These are phyloP conservation scores for Tetragonia tetragonoides DNA, from an alignment of 148 eudicot genomes.

Conservation along the genomic window DNA sequence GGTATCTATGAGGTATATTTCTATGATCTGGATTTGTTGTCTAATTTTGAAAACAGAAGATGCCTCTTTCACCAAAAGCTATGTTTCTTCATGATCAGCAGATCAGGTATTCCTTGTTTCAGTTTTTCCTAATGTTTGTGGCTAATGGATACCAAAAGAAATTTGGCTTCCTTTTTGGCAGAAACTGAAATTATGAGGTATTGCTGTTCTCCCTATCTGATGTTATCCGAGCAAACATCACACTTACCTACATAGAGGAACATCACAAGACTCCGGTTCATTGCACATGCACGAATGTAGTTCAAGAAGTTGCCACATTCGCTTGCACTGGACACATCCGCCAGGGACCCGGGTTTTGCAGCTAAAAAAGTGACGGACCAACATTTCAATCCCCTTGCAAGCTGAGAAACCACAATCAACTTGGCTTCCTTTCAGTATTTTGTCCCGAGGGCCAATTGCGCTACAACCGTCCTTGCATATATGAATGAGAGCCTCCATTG, in stretches of 20 bases:
- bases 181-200: too few relatives aligned
- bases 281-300: conserved; percentile 76
- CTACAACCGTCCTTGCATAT: conserved; percentile 81
- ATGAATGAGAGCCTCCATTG: conserved; percentile 78
- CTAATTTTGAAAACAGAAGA: too few relatives aligned
- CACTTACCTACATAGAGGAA: conserved; percentile 81
- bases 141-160: too few relatives aligned
- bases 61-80: too few relatives aligned
- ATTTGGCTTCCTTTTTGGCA: too few relatives aligned
- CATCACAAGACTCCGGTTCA: conserved; percentile 65
- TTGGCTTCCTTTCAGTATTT: conserved; percentile 52
- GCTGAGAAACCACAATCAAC: conserved; percentile 55
- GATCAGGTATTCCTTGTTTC: too few relatives aligned
- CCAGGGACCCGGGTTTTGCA: conserved; percentile 73
- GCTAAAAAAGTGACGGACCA: conserved; percentile 63
- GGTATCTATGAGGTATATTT: too few relatives aligned
- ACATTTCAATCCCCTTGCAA: conserved; percentile 68
- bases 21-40: too few relatives aligned
- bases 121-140: too few relatives aligned
- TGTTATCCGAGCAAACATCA: background rate
- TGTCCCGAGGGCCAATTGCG: conserved; percentile 76
- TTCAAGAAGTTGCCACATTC: conserved; percentile 87
- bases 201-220: background rate
- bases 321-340: conserved; percentile 76
- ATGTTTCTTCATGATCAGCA: too few relatives aligned